Conservation (phyloP, 1,284 basidiomycete genomes). For the Puccinia polysora region DNA sequence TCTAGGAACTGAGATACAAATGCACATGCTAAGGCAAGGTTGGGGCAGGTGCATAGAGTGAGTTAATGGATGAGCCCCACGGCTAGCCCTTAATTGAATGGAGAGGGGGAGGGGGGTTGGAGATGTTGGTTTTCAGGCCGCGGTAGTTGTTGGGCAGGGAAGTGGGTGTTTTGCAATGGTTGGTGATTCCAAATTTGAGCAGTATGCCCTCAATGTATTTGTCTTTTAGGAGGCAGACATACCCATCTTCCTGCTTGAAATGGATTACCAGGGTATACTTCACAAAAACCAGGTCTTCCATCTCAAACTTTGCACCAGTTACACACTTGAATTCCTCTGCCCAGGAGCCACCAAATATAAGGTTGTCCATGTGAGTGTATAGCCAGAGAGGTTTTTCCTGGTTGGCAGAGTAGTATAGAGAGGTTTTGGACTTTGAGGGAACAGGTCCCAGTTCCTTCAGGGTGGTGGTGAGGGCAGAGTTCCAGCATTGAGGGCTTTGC, state of each 20-base stretch:
- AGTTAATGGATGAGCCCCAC: background rate
- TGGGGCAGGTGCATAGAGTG: background rate
- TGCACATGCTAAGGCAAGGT: background rate
- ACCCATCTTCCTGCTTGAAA: background rate
- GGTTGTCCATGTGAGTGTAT: too few relatives aligned
- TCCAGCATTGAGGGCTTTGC: too few relatives aligned
- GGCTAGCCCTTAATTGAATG: background rate
- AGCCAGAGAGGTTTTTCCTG: too few relatives aligned
- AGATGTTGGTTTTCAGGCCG: background rate
- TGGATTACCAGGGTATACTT: too few relatives aligned
- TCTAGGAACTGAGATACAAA: background rate
- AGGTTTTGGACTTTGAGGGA: too few relatives aligned
- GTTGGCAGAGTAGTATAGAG: too few relatives aligned
- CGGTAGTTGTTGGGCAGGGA: background rate
- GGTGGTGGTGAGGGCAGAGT: too few relatives aligned
- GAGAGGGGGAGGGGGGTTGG: background rate
- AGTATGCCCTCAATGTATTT: background rate
- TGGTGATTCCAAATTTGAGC: background rate
- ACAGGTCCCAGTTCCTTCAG: too few relatives aligned
- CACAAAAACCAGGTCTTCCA: too few relatives aligned
- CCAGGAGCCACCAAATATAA: too few relatives aligned
- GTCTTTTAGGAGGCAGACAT: background rate
- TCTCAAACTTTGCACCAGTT: too few relatives aligned
- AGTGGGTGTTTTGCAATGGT: background rate
- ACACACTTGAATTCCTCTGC: too few relatives aligned